phyloP scores from a whole-genome alignment of 257 asterid species.

The Gentiana macrophylla region DNA sequence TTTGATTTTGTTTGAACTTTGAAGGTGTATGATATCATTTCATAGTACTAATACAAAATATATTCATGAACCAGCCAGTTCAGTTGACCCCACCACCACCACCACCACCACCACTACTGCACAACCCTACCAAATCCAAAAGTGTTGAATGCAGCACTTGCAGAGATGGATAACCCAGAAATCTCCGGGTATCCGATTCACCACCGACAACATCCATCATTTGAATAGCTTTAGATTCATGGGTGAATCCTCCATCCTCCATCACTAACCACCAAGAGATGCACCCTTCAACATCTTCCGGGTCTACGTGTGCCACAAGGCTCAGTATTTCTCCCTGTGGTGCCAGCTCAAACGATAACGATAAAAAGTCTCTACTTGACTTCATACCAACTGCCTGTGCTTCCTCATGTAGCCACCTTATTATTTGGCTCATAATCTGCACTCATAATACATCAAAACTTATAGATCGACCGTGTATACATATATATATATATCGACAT shows the following conservation, averaged over 20 bases:
- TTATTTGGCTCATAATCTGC: constrained; percentile 80
- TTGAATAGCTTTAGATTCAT: constrained; percentile 46
- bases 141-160: constrained; percentile 56
- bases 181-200: constrained; percentile 59
- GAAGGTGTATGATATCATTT: too few species aligned
- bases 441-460: too few species aligned
- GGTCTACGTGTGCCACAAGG: constrained; percentile 78
- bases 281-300: constrained; percentile 75
- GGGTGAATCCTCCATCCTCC: constrained; percentile 47
- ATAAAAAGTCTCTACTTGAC: constrained; percentile 63
- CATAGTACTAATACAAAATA: too few species aligned
- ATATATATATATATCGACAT: too few species aligned
- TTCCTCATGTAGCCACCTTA: constrained; percentile 89
- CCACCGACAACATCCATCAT: constrained; percentile 27
- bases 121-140: constrained; percentile 65
- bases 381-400: constrained; percentile 70
- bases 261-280: constrained; percentile 89
- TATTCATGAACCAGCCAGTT: too few species aligned
- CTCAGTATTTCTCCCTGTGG: constrained; percentile 53
- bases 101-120: constrained; percentile 55
- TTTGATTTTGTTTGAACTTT: too few species aligned
- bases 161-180: constrained; percentile 65
- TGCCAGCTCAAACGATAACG: constrained; percentile 78
- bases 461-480: too few species aligned
- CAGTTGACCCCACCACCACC: too few species aligned